Evolutionary conservation across 2,329 filamentous ascomycete species (phyloP), one percentile per base, ranked within the genome.

Genomic region (Exophiala spinifera): DNA sequence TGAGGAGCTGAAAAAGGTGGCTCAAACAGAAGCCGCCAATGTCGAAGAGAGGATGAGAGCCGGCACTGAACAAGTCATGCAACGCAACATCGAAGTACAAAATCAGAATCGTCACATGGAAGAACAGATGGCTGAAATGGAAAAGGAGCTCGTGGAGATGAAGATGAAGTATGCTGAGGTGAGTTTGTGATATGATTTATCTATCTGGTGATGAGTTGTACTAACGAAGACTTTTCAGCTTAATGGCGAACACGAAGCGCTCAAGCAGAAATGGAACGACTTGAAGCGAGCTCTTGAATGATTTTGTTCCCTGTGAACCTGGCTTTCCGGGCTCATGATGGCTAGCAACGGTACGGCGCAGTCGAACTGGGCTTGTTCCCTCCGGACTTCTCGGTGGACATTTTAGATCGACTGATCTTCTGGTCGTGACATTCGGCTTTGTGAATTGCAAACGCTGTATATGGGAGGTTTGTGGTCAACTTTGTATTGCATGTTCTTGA

Each of bases 161-260:
- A 99, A 99, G 80, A 88, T 99, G 88, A 83, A 84, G 66, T 91
- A 91, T 76, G 94, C 94, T 51, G 90, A 96, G 85, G 92, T 96
- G 79, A 77, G 86, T 77, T 48, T n/a, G 40, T 48, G 17, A n/a
- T 42, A 14, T 39, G 44, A n/a, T 31, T 33, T 37, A n/a, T n/a
- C n/a, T 34, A 6, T 21, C 13, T 47, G 51, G 36, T 55, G 19
- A 46, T 21, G 20, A 19, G 1, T 49, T 11, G 25, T n/a, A 8
- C n/a, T n/a, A 33, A 28, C 40, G 50, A 17, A 37, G n/a, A 11
- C 8, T 31, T 28, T 37, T n/a, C 65, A 90, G 87, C 81, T 89
- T 62, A 88, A 87, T 65, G 74, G 72, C 53, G 71, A 77, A 56
- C 83, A 91, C 65, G 89, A 92, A 70, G 80, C 82, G 5, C 79